Evolutionary conservation across 2,329 filamentous ascomycete genomes (phyloP), one percentile per base, ranked within the genome.

Genomic region (Beauveria rudraprayagi): DNA sequence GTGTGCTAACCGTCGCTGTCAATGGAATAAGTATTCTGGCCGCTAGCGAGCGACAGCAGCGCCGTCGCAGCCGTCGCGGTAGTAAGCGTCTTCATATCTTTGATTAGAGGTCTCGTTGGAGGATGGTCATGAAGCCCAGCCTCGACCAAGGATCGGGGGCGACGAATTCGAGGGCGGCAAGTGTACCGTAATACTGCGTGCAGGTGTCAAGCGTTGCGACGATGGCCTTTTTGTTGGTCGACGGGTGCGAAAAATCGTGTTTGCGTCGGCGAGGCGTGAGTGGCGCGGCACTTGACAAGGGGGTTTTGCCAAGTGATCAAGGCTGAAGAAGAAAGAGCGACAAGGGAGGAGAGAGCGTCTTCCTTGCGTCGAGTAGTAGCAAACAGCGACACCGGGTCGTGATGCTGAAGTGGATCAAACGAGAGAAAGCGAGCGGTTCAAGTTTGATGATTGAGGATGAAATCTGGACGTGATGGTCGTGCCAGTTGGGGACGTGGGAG

Each of bases 41-140:
- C 52, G 53, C 48, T 60, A 34, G 66, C 66, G 8, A 70, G 47
- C 37, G 66, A 65, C 47, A 71, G 52, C 46, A 71, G 61, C 7
- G 60, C 60, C 11, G 60, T 47, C 30, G 64, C 64, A 43, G 65
- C 63, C 62, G 67, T 55, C 44, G 63, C 60, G 44, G 61, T 56
- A 19, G 62, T 57, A 22, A 65, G 61, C 2, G 64, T 67, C 55
- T 64, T 70, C 69, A 70, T 70, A 2, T 41, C 62, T 16, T 50
- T 14, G 50, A 19, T 19, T 16, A 53, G 28, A 40, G 14, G 34
- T 34, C 34, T 30, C 4, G 40, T 9, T 16, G 14, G 57, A 22
- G 17, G 5, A 52, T 24, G 28, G 22, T 54, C 41, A 43, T 55
- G 28, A 61, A 50, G 51, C 43, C 8, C 43, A 50, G 43, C 41